Evolutionary conservation across 164 flowering plant genomes (phyloP).

Genomic region (Dillenia suffruticosa): DNA sequence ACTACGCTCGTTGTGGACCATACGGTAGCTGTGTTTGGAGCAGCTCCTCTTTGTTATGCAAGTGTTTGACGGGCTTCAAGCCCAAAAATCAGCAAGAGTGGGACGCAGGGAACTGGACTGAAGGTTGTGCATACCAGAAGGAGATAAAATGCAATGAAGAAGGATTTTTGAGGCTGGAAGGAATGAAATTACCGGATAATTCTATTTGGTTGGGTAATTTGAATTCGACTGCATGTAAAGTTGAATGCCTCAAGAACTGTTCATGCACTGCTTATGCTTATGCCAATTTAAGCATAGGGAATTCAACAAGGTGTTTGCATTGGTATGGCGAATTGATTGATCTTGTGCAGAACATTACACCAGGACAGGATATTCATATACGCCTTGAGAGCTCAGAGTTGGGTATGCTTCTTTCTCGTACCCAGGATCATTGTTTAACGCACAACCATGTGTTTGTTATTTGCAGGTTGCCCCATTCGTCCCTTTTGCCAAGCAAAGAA

Average conservation of each 20-base stretch:
- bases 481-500: neutral
- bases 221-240: slow-evolving; percentile 1
- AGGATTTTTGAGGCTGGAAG: neutral
- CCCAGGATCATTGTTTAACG: too few relatives aligned
- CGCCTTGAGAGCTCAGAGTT: neutral
- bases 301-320: neutral
- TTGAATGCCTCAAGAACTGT: slow-evolving; percentile 5
- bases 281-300: neutral
- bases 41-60: neutral
- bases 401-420: neutral
- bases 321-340: slow-evolving; percentile 6
- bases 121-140: slow-evolving; percentile 9
- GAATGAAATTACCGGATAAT: slow-evolving; percentile 6
- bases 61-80: slow-evolving; percentile 10
- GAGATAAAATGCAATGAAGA: neutral
- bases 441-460: too few relatives aligned
- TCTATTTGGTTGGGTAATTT: neutral
- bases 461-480: neutral
- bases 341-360: neutral
- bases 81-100: slow-evolving; percentile 9
- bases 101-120: slow-evolving; percentile 9
- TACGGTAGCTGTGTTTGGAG: neutral
- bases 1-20: too few relatives aligned
- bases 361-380: slow-evolving; percentile 1
- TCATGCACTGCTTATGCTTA: slow-evolving; percentile 7